Evolutionary conservation across 75 land plant species (phyloP).

Genomic region (Pinus taeda): DNA sequence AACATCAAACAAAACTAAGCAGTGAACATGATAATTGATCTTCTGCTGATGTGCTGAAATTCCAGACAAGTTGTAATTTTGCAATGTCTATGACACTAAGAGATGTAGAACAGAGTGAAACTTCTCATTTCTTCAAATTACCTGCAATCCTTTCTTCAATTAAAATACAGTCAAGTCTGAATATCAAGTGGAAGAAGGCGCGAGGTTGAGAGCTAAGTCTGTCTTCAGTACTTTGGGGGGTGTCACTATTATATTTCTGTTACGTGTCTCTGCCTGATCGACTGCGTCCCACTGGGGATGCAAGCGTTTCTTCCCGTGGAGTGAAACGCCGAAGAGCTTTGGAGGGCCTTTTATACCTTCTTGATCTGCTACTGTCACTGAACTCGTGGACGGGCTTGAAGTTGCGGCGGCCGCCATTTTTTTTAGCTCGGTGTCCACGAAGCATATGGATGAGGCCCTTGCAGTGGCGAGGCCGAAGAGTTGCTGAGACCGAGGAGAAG

Average conservation of each 20-base stretch:
- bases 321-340: conserved; percentile 59
- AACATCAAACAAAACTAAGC: too few species aligned
- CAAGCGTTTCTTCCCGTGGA: conserved; percentile 46
- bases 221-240: not conserved
- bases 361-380: not conserved
- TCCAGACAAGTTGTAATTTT: too few species aligned
- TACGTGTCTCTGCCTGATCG: not conserved
- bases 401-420: conserved; percentile 2
- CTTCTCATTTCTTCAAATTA: not conserved
- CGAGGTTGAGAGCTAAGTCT: not conserved
- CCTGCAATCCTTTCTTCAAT: too few species aligned
- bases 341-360: conserved; percentile 9
- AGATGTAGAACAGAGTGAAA: not conserved
- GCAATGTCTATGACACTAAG: too few species aligned
- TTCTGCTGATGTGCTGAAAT: too few species aligned
- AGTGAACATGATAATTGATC: too few species aligned
- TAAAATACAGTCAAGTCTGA: not conserved
- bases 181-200: not conserved
- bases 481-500: not conserved
- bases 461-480: not conserved
- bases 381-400: not conserved
- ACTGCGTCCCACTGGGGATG: conserved; percentile 2
- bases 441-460: conserved; percentile 6
- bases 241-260: not conserved
- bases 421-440: not conserved